phyloP scores from a whole-genome alignment of 2,329 filamentous ascomycete species.

The Sporothrix schenckii region DNA sequence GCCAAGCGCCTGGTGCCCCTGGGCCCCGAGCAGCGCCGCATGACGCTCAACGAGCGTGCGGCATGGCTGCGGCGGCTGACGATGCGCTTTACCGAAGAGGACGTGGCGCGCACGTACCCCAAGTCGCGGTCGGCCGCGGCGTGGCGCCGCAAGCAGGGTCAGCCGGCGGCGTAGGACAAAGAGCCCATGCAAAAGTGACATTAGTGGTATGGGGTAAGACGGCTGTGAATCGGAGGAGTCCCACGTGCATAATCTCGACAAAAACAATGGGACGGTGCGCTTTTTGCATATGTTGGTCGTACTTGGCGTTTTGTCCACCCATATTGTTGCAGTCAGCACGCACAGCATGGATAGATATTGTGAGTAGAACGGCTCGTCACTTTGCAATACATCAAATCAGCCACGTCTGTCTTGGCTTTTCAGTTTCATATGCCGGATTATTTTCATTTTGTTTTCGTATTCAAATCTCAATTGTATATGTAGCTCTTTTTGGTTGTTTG shows the following conservation, averaged over 20 bases:
- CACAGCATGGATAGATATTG: constrained; percentile 16
- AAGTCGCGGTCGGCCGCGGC: constrained; percentile 35
- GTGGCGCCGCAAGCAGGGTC: constrained; percentile 34
- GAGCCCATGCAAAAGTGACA: not conserved
- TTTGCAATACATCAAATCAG: too few species aligned
- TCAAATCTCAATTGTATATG: not conserved
- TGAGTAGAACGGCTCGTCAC: not conserved
- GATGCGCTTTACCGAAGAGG: constrained; percentile 65
- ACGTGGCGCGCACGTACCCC: constrained; percentile 62
- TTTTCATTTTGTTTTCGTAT: not conserved
- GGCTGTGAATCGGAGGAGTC: not conserved
- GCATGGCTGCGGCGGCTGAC: constrained; percentile 67
- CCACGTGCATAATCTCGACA: not conserved
- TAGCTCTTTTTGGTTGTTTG: not conserved
- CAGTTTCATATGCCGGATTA: not conserved
- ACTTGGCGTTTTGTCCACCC: constrained; percentile 8
- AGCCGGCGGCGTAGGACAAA: constrained; percentile 26
- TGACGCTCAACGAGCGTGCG: constrained; percentile 66
- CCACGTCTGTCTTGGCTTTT: too few species aligned
- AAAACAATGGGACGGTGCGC: not conserved
- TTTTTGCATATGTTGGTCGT: constrained; percentile 9
- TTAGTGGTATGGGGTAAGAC: not conserved
- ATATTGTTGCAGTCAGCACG: constrained; percentile 2
- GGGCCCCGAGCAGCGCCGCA: constrained; percentile 64
- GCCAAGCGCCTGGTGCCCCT: constrained; percentile 74